These are phyloP conservation scores for Heterobasidion annosum DNA, from an alignment of 1,284 basidiomycete genomes.

Conservation along the genomic window DNA sequence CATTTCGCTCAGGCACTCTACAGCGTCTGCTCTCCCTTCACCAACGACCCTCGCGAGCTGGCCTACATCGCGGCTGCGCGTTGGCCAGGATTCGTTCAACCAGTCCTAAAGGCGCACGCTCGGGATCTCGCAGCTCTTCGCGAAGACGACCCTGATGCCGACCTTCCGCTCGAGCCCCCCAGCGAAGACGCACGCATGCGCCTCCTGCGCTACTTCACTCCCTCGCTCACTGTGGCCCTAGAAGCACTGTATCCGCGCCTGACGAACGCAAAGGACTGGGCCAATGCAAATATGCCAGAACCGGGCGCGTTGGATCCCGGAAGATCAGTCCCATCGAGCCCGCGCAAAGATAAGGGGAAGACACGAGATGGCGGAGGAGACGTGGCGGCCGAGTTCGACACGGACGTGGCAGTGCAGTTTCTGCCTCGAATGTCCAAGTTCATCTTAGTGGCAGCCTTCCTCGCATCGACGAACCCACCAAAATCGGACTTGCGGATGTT, in stretches of 20 bases:
- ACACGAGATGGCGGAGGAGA: slow-evolving; percentile 2
- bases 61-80: slow-evolving; percentile 69
- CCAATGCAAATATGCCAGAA: slow-evolving; percentile 25
- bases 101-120: slow-evolving; percentile 46
- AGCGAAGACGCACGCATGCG: slow-evolving; percentile 54
- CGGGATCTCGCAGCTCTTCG: not conserved
- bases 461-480: slow-evolving; percentile 82
- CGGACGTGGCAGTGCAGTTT: slow-evolving; percentile 12
- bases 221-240: slow-evolving; percentile 49
- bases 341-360: slow-evolving; percentile 4
- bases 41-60: slow-evolving; percentile 60
- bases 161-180: slow-evolving; percentile 24
- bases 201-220: slow-evolving; percentile 48
- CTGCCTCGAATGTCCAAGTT: slow-evolving; percentile 63
- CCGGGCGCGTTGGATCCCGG: slow-evolving; percentile 9
- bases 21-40: slow-evolving; percentile 57
- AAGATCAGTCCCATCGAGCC: slow-evolving; percentile 11
- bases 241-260: slow-evolving; percentile 58
- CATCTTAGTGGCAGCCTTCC: slow-evolving; percentile 73
- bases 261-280: slow-evolving; percentile 55
- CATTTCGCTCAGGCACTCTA: slow-evolving; percentile 62
- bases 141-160: slow-evolving; percentile 16
- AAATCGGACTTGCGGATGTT: slow-evolving; percentile 80
- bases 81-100: slow-evolving; percentile 73
- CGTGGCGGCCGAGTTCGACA: slow-evolving; percentile 7